Evolutionary conservation across 805 yeast genomes (phyloP).

Genomic region (Sugiyamaella americana): DNA sequence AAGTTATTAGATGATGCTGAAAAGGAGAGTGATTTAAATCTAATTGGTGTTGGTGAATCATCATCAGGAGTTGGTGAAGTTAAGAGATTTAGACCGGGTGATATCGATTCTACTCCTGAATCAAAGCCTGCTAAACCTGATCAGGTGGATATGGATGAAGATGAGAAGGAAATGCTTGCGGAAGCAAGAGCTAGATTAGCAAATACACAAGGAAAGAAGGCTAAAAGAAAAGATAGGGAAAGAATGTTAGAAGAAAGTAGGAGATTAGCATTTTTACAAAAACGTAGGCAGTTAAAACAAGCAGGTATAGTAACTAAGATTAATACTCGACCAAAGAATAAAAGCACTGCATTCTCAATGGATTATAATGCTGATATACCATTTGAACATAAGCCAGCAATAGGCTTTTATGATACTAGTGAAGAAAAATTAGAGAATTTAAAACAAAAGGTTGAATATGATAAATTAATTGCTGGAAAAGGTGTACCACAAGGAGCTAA

Average conservation of each 20-base stretch:
- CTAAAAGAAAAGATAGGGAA: slow-evolving; percentile 83
- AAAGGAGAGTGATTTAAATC: slow-evolving; percentile 32
- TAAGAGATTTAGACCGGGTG: slow-evolving; percentile 40
- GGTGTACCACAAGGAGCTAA: slow-evolving; percentile 18
- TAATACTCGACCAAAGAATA: slow-evolving; percentile 44
- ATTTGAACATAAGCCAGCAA: slow-evolving; percentile 61
- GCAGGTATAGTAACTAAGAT: slow-evolving; percentile 26
- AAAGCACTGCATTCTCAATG: slow-evolving; percentile 38
- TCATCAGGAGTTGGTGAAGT: slow-evolving; percentile 39
- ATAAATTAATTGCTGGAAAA: slow-evolving; percentile 32
- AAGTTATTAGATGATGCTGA: slow-evolving; percentile 52
- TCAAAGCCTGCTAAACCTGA: slow-evolving; percentile 78
- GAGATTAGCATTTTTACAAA: slow-evolving; percentile 68
- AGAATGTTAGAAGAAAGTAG: slow-evolving; percentile 72
- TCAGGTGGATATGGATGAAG: slow-evolving; percentile 72
- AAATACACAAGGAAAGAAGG: slow-evolving; percentile 91
- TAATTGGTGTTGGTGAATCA: slow-evolving; percentile 46
- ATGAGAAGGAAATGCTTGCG: slow-evolving; percentile 85
- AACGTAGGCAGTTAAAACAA: slow-evolving; percentile 39
- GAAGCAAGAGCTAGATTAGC: slow-evolving; percentile 91
- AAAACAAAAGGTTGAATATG: slow-evolving; percentile 39
- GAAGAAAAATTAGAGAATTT: slow-evolving; percentile 48
- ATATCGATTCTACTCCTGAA: slow-evolving; percentile 66
- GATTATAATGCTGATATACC: slow-evolving; percentile 84
- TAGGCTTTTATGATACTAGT: slow-evolving; percentile 61